A percentile compares a stretch with the other conserved stretches of the same genome.
These are phyloP conservation scores for Coemansia sp. DNA, from an alignment of 192 early-diverging fungal genomes.

Conservation along the genomic window DNA sequence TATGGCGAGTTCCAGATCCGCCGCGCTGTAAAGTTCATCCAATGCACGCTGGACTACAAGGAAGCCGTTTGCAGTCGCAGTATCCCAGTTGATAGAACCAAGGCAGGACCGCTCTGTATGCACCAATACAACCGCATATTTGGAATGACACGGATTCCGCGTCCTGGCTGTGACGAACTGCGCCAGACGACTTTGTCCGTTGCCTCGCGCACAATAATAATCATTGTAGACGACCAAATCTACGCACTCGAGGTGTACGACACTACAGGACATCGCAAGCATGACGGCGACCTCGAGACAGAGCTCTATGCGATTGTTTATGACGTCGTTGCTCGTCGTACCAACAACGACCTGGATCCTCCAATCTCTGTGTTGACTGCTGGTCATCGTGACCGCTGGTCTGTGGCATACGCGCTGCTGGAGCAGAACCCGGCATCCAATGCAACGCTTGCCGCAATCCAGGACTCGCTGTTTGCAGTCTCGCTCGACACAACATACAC, in stretches of 20 bases:
- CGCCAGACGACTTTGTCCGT: slow-evolving; percentile 21
- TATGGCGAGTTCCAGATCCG: slow-evolving; percentile 78
- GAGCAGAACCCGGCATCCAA: slow-evolving; percentile 60
- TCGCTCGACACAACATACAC: slow-evolving; percentile 69
- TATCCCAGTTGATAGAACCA: slow-evolving; percentile 68
- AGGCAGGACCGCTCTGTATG: slow-evolving; percentile 75
- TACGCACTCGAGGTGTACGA: slow-evolving; percentile 71
- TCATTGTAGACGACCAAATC: slow-evolving; percentile 76
- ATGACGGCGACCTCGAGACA: slow-evolving; percentile 69
- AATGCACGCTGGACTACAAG: slow-evolving; percentile 70
- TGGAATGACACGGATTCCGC: slow-evolving; percentile 81
- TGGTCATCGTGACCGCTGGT: slow-evolving; percentile 83
- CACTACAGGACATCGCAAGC: slow-evolving; percentile 52
- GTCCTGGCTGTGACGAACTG: slow-evolving; percentile 70
- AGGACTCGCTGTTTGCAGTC: slow-evolving; percentile 74
- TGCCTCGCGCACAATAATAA: slow-evolving; percentile 58
- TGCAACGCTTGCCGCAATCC: slow-evolving; percentile 62
- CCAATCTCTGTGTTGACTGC: slow-evolving; percentile 71
- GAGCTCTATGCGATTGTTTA: slow-evolving; percentile 62
- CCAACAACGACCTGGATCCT: slow-evolving; percentile 43
- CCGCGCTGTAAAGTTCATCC: slow-evolving; percentile 74
- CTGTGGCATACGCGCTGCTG: slow-evolving; percentile 67
- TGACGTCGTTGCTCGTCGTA: slow-evolving; percentile 46
- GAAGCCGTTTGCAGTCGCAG: slow-evolving; percentile 60
- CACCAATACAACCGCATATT: slow-evolving; percentile 78